Evolutionary conservation across 768 basidiomycete species (phyloP).

Genomic region (Trametes sanguinea): DNA sequence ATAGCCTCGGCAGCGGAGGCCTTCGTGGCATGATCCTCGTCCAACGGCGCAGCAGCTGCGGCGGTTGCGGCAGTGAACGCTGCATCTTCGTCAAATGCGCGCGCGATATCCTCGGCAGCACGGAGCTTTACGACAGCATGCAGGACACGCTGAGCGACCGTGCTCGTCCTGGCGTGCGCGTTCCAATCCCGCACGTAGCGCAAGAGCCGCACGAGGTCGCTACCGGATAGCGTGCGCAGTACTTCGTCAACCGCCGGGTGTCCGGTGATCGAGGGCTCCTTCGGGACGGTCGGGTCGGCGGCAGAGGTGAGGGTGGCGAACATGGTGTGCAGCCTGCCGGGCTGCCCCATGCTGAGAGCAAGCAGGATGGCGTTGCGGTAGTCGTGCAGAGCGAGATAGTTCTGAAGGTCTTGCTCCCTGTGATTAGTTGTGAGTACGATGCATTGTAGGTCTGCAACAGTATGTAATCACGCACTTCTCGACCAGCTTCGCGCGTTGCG

Average conservation of each 20-base stretch:
- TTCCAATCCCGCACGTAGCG: slow-evolving; percentile 92
- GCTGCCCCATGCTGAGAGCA: slow-evolving; percentile 91
- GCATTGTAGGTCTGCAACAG: not conserved
- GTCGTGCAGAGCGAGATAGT: slow-evolving; percentile 85
- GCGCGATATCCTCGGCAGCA: slow-evolving; percentile 70
- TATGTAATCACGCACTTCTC: slow-evolving; percentile 62
- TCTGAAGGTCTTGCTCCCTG: slow-evolving; percentile 95
- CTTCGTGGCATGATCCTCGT: slow-evolving; percentile 18
- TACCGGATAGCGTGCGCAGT: slow-evolving; percentile 64
- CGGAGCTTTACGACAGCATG: slow-evolving; percentile 80
- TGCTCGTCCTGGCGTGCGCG: slow-evolving; percentile 85
- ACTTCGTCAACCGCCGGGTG: slow-evolving; percentile 77
- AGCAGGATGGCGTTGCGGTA: slow-evolving; percentile 90
- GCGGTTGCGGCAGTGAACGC: slow-evolving; percentile 19
- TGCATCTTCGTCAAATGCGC: slow-evolving; percentile 50
- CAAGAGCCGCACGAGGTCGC: slow-evolving; percentile 81
- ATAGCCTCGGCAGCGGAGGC: slow-evolving; percentile 11
- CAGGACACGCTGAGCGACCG: slow-evolving; percentile 81
- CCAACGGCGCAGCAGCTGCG: slow-evolving; percentile 27
- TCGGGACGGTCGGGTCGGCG: slow-evolving; percentile 18
- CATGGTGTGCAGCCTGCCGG: slow-evolving; percentile 78
- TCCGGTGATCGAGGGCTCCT: slow-evolving; percentile 57
- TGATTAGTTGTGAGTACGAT: not conserved
- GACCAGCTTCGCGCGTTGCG: slow-evolving; percentile 69
- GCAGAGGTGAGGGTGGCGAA: slow-evolving; percentile 62